Base-by-base conservation (phyloP, 129 eudicot genomes). In the Flaveria robusta region DNA sequence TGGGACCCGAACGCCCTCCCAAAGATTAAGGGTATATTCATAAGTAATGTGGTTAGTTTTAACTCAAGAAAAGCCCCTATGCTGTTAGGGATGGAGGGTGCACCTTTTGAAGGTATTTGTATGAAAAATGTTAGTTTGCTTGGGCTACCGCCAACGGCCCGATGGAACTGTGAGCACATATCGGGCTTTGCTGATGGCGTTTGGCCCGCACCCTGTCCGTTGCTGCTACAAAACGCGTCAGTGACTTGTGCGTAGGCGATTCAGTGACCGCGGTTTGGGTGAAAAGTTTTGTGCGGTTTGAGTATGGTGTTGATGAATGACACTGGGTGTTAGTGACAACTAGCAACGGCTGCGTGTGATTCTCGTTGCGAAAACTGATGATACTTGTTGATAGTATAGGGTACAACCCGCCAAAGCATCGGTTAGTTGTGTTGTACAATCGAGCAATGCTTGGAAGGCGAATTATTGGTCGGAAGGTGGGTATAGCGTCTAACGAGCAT, bases 1-100 rank as follows among this genome's bases (percentile, higher is more conserved):
- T 95, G 96, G 94, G 96, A 95, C 80, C 92, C 84, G 3, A 83
- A 86, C 10, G 97, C 96, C 12, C 70, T 95, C 34, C 99, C 99
- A 29, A 82, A 62, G 78, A 88, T 89, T 14, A 87, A 80, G 39
- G 92, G 94, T 39, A 85, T 95, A 42, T 86, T 60, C 16, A 85
- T 94, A 49, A 88, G 85, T 60, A 86, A 94, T 81, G 85, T 94
- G 59, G 83, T 86, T 14, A 94, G 97, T 80, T 76, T 66, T 19
- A 84, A 79, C 56, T 76, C 99, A 7, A 67, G 59, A 26, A 89
- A 85, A 81, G 88, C 92, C n/a, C 99, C 99, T 2, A 74, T 87
- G 79, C 72, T 94, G 22, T 67, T 54, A 22, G 99, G 99, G 19
- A 89, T 94, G 16, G 87, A 89, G 71, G 96, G 87, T 78, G 91